Evolutionary conservation across 2,329 filamentous ascomycete genomes (phyloP).

Genomic region (Elsinoe batatas): DNA sequence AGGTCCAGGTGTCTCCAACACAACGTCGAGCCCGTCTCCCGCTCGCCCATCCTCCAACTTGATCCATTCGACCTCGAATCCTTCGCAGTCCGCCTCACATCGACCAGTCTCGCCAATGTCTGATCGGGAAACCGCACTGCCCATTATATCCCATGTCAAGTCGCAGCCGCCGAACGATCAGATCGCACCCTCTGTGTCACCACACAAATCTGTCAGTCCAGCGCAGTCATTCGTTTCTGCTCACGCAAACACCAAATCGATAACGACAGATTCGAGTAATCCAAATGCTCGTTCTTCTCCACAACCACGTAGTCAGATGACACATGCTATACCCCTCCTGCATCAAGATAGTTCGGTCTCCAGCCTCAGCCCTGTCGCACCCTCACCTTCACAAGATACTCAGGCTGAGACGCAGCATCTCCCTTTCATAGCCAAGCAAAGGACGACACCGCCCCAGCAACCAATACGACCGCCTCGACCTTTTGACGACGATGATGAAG

Average conservation of each 20-base stretch:
- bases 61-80: not conserved
- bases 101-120: conserved; percentile 1
- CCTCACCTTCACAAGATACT: not conserved
- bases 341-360: conserved; percentile 1
- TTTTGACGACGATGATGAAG: conserved; percentile 7
- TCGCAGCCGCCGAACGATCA: not conserved
- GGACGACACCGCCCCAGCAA: not conserved
- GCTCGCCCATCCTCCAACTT: conserved; percentile 9
- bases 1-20: not conserved
- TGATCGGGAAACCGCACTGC: conserved; percentile 4
- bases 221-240: conserved; percentile 6
- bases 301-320: not conserved
- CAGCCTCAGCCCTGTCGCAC: not conserved
- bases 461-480: conserved; percentile 1
- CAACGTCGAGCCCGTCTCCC: not conserved
- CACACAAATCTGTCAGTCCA: conserved; percentile 4
- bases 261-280: not conserved
- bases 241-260: not conserved
- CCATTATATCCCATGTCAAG: not conserved
- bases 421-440: not conserved
- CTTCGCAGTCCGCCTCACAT: not conserved
- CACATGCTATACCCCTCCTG: not conserved
- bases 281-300: not conserved
- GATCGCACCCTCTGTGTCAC: not conserved
- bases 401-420: not conserved